Base-by-base conservation (phyloP, 768 basidiomycete genomes). In the Boletus speciosus region DNA sequence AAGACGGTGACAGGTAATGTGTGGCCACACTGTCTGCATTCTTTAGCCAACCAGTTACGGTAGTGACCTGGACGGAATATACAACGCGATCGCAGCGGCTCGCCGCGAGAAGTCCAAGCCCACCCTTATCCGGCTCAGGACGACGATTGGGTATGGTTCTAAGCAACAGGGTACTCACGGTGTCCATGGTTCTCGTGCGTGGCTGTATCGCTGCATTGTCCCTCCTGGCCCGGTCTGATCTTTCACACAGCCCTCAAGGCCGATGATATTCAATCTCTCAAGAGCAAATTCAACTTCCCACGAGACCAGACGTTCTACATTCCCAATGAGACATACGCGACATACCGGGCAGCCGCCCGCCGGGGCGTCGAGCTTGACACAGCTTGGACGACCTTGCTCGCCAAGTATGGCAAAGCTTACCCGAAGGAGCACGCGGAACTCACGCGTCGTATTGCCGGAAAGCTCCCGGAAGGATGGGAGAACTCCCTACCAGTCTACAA, bases 91-190 rank as follows among this genome's bases (percentile, higher is more conserved):
- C 63, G 81, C 78, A 42, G 80, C 86, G 66, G 93, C 88, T 51
- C 84, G 86, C 64, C 74, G 78, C 69, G 86, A 86, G 66, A 88
- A 79, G 70, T 78, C 62, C 71, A 93, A 93, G 76, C 95, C 95
- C 27, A 91, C 93, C 36, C 78, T 98, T 61, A 90, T 97, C 71
- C 80, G 84, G 56, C 75, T 96, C 52, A 83, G 79, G 64, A 97
- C 95, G 49, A 97, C 88, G 42, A 98, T 98, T 58, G 95, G 95
- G 38, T 97, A 81, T 67, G 95, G 95, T 57, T 97, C 95, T 34
- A 91, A 90, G 76, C 81, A 85, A 67, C 88, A 93, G 71, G 95
- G 95, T 57, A 93, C 93, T 9, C 93, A 96, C 66, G 91, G 91
- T 62, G 92, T 97, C 57, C 95, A 98, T 72, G 94, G 95, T 61